Base-by-base conservation (phyloP, 2,329 filamentous ascomycete species). In the Fusarium sororula region DNA sequence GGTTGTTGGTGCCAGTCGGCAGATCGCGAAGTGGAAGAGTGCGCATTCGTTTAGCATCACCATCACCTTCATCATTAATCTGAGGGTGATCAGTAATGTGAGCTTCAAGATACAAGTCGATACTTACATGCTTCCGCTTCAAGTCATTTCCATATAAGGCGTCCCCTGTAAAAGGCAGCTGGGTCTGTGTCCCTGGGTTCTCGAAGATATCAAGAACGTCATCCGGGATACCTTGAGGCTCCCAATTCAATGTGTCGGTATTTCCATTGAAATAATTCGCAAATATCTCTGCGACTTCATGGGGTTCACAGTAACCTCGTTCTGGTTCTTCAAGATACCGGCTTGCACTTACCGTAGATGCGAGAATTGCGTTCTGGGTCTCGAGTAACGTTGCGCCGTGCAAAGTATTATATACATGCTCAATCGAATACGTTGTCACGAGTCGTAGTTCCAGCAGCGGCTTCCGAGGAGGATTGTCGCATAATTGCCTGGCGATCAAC, bases 321-420 rank as follows among this genome's bases (percentile, higher is more conserved):
- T 85, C 82, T 1, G 85, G 84, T 41, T 85, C 81, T 39, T 81
- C 78, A 11, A 89, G 79, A 26, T 85, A 78, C 22, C 81, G 76
- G 35, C 81, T 78, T 7, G 84, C 80, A 44, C 79, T 77, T 6
- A 83, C 81, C 20, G 84, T 81, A 14, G 70, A 82, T 61, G 77
- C 84, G 32, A 86, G 73, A 3, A 87, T 80, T 5, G 84, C 82
- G 58, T 85, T 87, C 66, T 85, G 87, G 22, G 85, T 83, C 72
- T 90, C 87, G 11, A 88, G 63, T 1, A 78, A 70, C 5, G 82
- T 79, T 22, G 82, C 66, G 10, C 79, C 74, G 12, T 75, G 70
- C 4, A 82, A 81, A 32, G 90, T 80, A 22, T 85, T 82, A 55
- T 87, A 79, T 64, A 90, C 83, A 66, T 91, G 89, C 77, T 91